Conservation (phyloP, 345 rosid species). For the thale cress (Arabidopsis thaliana) region TAIR10.1 NC_003074.8:6950501-6951000, state of each 20-base stretch:
- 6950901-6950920: slow-evolving; percentile 18
- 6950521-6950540: slow-evolving; percentile 96
- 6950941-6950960: slow-evolving; percentile 41
- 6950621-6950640: not conserved
- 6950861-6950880: slow-evolving; percentile 64
- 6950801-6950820: slow-evolving; percentile 77
- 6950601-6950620: slow-evolving; percentile 14
- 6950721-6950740: slow-evolving; percentile 99
- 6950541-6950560: slow-evolving; percentile 91
- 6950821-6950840: slow-evolving; percentile 96
- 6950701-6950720: slow-evolving; percentile 68
- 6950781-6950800: slow-evolving; percentile 84
- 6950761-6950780: slow-evolving; percentile 83
- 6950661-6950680: slow-evolving; percentile 7
- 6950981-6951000: slow-evolving; percentile 97
- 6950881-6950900: slow-evolving; percentile 3
- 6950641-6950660: slow-evolving; percentile 26
- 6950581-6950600: slow-evolving; percentile 86
- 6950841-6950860: slow-evolving; percentile 97
- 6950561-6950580: slow-evolving; percentile 85
- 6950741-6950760: slow-evolving; percentile 92
- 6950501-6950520: slow-evolving; percentile 99
- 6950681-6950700: slow-evolving; percentile 18
- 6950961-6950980: slow-evolving; percentile 80
- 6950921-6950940: not conserved